phyloP scores from a whole-genome alignment of 2,329 filamentous ascomycete species.

The Macrophomina phaseolina region DNA sequence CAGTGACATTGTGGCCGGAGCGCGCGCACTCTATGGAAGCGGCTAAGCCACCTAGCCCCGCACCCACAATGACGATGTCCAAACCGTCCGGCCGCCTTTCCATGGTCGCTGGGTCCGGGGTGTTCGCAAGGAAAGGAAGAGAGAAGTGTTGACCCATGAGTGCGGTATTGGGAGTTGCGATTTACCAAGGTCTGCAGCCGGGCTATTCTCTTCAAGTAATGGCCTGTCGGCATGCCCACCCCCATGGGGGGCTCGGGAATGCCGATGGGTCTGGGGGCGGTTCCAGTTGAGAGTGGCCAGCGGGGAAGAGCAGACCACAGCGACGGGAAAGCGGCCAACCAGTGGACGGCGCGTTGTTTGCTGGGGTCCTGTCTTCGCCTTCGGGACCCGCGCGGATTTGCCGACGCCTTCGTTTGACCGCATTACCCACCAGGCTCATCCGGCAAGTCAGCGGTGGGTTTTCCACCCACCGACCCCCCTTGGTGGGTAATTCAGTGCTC shows the following conservation, averaged over 20 bases:
- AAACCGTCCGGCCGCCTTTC: neutral
- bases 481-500: no score
- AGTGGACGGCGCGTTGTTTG: neutral
- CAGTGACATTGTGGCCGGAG: conserved; percentile 48
- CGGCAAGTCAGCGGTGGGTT: no score
- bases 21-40: conserved; percentile 51
- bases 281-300: neutral
- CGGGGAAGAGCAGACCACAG: neutral
- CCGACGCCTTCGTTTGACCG: neutral
- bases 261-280: neutral
- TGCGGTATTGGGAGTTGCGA: neutral
- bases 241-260: neutral
- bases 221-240: neutral
- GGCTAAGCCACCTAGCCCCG: conserved; percentile 51
- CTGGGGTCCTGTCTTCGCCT: neutral
- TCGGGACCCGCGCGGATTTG: neutral
- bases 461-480: no score
- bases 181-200: neutral
- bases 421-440: no score
- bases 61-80: conserved; percentile 40
- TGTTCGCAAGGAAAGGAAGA: conserved; percentile 1
- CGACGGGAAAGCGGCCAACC: conserved; percentile 3
- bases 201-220: conserved; percentile 4
- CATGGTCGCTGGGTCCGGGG: neutral
- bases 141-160: conserved; percentile 8